Evolutionary conservation across 1,284 basidiomycete species (phyloP), one percentile per base, ranked within the genome.

Genomic region (Mycena citricolor): DNA sequence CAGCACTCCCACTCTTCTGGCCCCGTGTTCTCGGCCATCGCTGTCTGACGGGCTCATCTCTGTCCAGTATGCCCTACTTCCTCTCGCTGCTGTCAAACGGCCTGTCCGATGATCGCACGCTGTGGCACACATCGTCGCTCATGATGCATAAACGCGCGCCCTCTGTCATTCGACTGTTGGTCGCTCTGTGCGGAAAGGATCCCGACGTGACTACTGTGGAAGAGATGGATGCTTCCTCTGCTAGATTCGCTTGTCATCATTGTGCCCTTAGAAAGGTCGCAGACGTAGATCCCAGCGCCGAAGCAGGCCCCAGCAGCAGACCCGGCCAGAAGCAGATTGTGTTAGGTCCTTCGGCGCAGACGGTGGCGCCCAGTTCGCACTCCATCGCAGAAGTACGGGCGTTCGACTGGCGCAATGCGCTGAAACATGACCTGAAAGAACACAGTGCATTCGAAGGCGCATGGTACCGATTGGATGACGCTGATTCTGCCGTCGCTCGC

Each of bases 141-240:
- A 20, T 4, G 24, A 1, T 45, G 4, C 46, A 52, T 39, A 12
- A 8, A 20, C 4, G 1, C 7, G 14, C 31, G 21, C 21, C 39
- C 8, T 42, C 36, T 20, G 32, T 36, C 0, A 43, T 52, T 19
- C 28, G 34, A 37, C 26, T 36, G 26, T 48, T 61, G 31, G 47
- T 61, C 11, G 12, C 20, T 13, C 51, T 47, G 10, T 58, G 55
- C 30, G 58, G 54, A 33, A 34, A 53, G 28, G 54, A 59, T 21
- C 57, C 59, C 4, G 44, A 47, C 5, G 51, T 45, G 31, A 52
- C 59, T 16, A 57, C 54, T 8, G 59, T 57, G 13, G 51, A 47
- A 19, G 46, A 48, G 5, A 58, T 61, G 59, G 59, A 61, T 36
- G 44, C 21, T 17, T 31, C 31, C 19, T 51, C 56, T 17, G 13